Conservation (phyloP, 768 basidiomycete genomes). For the Leccinum imitatum region DNA sequence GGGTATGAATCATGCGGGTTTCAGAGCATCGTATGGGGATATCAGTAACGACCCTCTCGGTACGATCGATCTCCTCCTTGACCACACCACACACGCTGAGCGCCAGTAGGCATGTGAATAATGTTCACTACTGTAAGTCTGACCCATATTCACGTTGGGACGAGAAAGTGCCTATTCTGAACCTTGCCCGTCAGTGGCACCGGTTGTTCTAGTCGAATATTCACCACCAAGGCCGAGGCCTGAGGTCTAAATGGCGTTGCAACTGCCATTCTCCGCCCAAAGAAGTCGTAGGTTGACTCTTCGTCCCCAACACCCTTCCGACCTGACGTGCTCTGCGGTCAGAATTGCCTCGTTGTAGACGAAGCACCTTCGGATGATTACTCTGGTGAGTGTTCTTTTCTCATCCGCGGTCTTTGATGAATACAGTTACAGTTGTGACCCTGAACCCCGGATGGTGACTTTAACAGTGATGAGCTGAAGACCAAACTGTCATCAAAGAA, state of each 20-base stretch:
- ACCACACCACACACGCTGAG: neutral
- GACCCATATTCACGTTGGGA: neutral
- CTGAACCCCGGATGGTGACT: conserved; percentile 93
- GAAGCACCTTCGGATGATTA: conserved; percentile 94
- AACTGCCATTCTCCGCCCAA: conserved; percentile 92
- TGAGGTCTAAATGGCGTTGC: conserved; percentile 82
- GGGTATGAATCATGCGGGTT: conserved; percentile 55
- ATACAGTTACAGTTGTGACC: conserved; percentile 67
- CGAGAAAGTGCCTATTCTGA: neutral
- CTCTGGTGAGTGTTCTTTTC: conserved; percentile 58
- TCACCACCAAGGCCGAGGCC: conserved; percentile 60
- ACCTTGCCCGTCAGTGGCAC: conserved; percentile 36
- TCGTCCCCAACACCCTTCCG: conserved; percentile 8
- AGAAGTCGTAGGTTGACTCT: conserved; percentile 87
- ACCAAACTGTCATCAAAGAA: too few relatives aligned
- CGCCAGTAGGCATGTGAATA: conserved; percentile 67
- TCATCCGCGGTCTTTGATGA: conserved; percentile 16
- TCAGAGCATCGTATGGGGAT: conserved; percentile 76
- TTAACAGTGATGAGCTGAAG: too few relatives aligned
- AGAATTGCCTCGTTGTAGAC: conserved; percentile 96
- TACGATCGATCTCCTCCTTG: conserved; percentile 24
- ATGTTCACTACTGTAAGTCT: conserved; percentile 63
- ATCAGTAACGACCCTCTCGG: conserved; percentile 71
- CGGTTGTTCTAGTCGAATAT: conserved; percentile 64
- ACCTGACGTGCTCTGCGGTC: conserved; percentile 49